Evolutionary conservation across 768 basidiomycete species (phyloP), one percentile per base, ranked within the genome.

Genomic region (Chalciporus chontae): DNA sequence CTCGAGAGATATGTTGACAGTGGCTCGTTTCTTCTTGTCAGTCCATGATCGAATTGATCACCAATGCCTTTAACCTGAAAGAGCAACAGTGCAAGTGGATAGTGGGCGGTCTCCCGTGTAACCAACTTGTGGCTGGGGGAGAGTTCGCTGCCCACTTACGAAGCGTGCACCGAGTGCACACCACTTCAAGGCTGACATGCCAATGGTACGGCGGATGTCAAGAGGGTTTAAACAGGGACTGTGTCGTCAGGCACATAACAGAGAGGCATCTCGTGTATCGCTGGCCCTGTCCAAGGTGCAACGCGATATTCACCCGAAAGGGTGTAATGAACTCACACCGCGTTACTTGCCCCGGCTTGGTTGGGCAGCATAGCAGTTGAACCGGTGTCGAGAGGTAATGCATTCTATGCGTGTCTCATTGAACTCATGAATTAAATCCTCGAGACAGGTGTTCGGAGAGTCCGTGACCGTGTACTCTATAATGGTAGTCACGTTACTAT

Each of bases 241-340:
- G 51, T 5, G 37, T 66, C 17, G 45, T 53, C 5, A 38, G 67
- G 1, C 65, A 66, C 19, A 47, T 68, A 3, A 49, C 62, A 34
- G 64, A 64, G 13, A 54, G 1, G 6, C 67, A 66, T 36, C 55
- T 68, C 5, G 45, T 21, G 14, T 55, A 50, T 31, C 38, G 37
- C 1, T 64, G 67, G 62, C 54, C 64, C 0, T 66, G 65, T 21
- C 51, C 59, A 1, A 53, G 8, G 3, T 66, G 65, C 13, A 8
- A 5, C 3, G 3, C 26, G 0, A 1, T 46, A 1, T 66, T 62
- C 46, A 68, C 52, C 1, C 67, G 65, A 5, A 40, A 53, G 29
- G 51, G 56, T 2, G 52, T 50, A 1, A 48, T 68, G 59, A 48
- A 56, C 0, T 0, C 19, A 1, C 66, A 68, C 17, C 54, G 53